Percentiles rank a stretch among this genome's conserved stretches.
Evolutionary conservation across 148 eudicot genomes (phyloP).

Genomic region (Vaccinium corymbosum): DNA sequence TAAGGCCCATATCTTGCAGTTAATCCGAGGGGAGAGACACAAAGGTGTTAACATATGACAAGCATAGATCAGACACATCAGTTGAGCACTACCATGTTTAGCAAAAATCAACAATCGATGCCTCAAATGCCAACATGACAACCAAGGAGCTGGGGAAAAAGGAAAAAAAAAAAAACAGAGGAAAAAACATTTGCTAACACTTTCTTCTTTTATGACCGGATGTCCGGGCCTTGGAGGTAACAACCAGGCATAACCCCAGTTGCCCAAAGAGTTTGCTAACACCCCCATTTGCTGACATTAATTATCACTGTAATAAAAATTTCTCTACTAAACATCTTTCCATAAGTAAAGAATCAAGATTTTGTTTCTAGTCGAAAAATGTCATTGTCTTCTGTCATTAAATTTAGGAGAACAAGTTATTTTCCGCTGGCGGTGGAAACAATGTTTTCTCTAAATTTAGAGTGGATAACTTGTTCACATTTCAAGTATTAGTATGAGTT

Average conservation of each 20-base stretch:
- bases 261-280: not conserved
- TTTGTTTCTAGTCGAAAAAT: not conserved
- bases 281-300: not conserved
- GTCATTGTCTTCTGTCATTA: not conserved
- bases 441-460: not conserved
- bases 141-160: not conserved
- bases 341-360: not conserved
- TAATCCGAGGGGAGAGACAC: conserved; percentile 11
- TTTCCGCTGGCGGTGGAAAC: too few relatives aligned
- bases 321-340: not conserved
- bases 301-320: not conserved
- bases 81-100: not conserved
- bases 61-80: not conserved
- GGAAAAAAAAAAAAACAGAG: not conserved
- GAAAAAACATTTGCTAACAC: not conserved
- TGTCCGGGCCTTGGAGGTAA: too few relatives aligned
- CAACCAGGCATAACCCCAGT: too few relatives aligned
- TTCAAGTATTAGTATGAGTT: not conserved
- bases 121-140: not conserved
- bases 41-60: conserved; percentile 9
- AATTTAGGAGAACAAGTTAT: not conserved
- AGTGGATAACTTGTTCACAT: not conserved
- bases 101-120: not conserved
- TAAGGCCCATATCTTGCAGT: conserved; percentile 77
- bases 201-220: too few relatives aligned